phyloP scores from a whole-genome alignment of 2,329 filamentous ascomycete species.

The Botryotinia globosa region DNA sequence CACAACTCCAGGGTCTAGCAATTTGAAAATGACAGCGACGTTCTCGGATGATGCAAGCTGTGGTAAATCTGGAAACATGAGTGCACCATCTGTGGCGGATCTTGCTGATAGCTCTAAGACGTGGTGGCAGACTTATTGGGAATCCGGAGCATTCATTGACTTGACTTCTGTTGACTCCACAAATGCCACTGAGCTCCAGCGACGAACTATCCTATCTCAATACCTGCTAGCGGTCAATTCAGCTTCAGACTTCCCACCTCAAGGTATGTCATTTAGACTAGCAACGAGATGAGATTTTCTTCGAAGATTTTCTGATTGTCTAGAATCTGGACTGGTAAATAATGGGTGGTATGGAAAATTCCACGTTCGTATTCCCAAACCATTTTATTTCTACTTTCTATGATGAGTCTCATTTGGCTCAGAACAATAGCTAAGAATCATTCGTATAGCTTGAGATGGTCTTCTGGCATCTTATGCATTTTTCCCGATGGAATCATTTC shows the following conservation, averaged over 20 bases:
- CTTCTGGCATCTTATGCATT: constrained; percentile 45
- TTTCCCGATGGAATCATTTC: constrained; percentile 43
- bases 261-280: constrained; percentile 25
- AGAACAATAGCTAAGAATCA: background rate
- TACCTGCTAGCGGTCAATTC: constrained; percentile 46
- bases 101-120: constrained; percentile 20
- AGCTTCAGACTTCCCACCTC: constrained; percentile 41
- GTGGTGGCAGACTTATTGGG: constrained; percentile 38
- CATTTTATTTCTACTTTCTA: no score
- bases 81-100: background rate
- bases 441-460: constrained; percentile 41
- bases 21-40: background rate
- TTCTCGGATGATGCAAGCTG: background rate
- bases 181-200: constrained; percentile 44
- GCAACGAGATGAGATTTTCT: no score
- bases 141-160: constrained; percentile 44
- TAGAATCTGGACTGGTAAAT: constrained; percentile 46
- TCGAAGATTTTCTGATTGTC: background rate
- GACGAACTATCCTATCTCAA: constrained; percentile 45
- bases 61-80: background rate
- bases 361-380: constrained; percentile 36
- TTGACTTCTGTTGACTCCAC: constrained; percentile 40
- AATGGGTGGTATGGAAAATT: constrained; percentile 49
- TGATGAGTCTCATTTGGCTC: background rate
- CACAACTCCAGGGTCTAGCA: background rate